These are phyloP conservation scores for Akanthomyces muscarius DNA, from an alignment of 2,329 filamentous ascomycete genomes.

Conservation along the genomic window DNA sequence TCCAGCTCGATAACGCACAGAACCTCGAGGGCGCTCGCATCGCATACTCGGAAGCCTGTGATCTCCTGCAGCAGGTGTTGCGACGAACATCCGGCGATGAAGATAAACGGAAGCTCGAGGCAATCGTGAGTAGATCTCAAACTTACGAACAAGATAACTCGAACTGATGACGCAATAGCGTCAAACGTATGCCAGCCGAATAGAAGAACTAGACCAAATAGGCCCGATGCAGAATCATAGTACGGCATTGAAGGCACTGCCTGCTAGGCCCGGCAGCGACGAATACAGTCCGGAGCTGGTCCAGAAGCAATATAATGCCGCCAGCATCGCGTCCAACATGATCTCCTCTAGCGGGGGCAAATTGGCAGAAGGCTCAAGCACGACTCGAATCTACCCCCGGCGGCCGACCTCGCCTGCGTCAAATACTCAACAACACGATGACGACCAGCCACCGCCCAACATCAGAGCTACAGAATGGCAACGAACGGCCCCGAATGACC, in stretches of 20 bases:
- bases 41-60: slow-evolving; percentile 88
- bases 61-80: slow-evolving; percentile 83
- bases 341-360: neutral
- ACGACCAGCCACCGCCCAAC: slow-evolving; percentile 10
- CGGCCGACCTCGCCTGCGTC: slow-evolving; percentile 2
- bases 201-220: slow-evolving; percentile 78
- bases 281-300: slow-evolving; percentile 23
- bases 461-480: slow-evolving; percentile 15
- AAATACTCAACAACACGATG: neutral
- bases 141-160: neutral
- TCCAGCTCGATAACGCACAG: slow-evolving; percentile 91
- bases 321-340: neutral
- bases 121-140: slow-evolving; percentile 65
- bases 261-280: slow-evolving; percentile 60
- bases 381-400: neutral
- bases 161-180: slow-evolving; percentile 48
- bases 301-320: slow-evolving; percentile 16
- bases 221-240: slow-evolving; percentile 46
- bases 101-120: slow-evolving; percentile 84
- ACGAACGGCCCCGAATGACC: neutral
- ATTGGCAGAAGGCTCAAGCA: neutral
- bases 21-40: slow-evolving; percentile 89
- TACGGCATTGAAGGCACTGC: slow-evolving; percentile 69
- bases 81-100: slow-evolving; percentile 77
- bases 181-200: slow-evolving; percentile 84